These are phyloP conservation scores for Pythium apleroticum DNA, from an alignment of 352 stramenopile species.

Conservation along the genomic window DNA sequence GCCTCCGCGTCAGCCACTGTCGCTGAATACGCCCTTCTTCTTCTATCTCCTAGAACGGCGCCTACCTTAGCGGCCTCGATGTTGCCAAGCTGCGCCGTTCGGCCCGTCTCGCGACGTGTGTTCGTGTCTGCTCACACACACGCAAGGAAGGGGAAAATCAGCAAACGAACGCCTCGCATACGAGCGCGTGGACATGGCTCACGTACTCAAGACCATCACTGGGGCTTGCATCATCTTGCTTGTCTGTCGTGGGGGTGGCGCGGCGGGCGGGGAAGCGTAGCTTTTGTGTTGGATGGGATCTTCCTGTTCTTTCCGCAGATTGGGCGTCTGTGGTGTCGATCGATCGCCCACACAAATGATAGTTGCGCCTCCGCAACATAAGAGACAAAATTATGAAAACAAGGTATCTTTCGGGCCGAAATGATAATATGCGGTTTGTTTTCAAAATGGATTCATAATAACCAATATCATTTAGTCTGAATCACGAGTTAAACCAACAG, in stretches of 20 bases:
- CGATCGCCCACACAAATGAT: constrained; percentile 3
- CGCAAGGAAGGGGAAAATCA: not conserved
- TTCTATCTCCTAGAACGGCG: not conserved
- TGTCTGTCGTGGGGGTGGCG: constrained; percentile 10
- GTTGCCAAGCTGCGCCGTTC: constrained; percentile 98
- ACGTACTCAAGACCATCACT: constrained; percentile 96
- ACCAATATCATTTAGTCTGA: too few species aligned
- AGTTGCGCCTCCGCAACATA: constrained; percentile 10
- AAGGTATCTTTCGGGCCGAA: too few species aligned
- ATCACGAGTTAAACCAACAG: too few species aligned
- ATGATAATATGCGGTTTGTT: too few species aligned
- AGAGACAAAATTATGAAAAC: not conserved
- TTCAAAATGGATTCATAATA: too few species aligned
- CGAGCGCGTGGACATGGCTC: not conserved
- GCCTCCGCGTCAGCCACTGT: not conserved
- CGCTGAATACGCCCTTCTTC: not conserved
- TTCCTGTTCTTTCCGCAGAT: constrained; percentile 16
- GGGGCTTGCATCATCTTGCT: constrained; percentile 85
- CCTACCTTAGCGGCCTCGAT: constrained; percentile 94
- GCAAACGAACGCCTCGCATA: not conserved
- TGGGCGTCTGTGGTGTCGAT: constrained; percentile 16
- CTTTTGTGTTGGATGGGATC: constrained; percentile 2
- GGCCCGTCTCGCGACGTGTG: constrained; percentile 97
- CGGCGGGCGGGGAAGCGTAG: not conserved
- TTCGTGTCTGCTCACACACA: constrained; percentile 85